Conservation (phyloP, 2,329 filamentous ascomycete species). For the Aspergillus piperis region DNA sequence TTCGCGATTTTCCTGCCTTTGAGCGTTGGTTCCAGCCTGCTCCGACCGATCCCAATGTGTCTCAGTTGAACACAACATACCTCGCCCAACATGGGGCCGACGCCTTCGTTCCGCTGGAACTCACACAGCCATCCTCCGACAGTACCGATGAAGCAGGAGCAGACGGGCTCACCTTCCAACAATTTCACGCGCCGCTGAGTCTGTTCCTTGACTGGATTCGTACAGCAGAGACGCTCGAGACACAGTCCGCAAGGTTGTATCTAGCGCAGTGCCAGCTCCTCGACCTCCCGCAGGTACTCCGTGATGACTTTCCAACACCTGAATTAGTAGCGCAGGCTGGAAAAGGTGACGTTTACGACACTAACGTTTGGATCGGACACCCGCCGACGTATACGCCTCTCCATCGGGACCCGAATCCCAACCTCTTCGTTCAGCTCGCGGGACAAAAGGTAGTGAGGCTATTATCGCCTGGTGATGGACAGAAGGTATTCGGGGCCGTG, state of each 20-base stretch:
- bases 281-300: slow-evolving; percentile 65
- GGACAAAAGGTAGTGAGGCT: slow-evolving; percentile 74
- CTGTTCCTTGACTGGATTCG: slow-evolving; percentile 63
- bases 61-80: slow-evolving; percentile 46
- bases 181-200: slow-evolving; percentile 54
- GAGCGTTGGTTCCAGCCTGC: slow-evolving; percentile 60
- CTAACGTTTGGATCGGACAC: slow-evolving; percentile 84
- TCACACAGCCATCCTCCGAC: slow-evolving; percentile 40
- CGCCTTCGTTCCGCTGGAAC: slow-evolving; percentile 61
- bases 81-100: slow-evolving; percentile 48
- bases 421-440: slow-evolving; percentile 82
- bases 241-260: slow-evolving; percentile 60
- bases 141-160: not conserved
- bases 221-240: slow-evolving; percentile 24
- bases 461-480: slow-evolving; percentile 65
- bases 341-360: slow-evolving; percentile 81
- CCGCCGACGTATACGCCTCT: slow-evolving; percentile 87
- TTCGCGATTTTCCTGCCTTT: slow-evolving; percentile 54
- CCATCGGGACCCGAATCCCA: slow-evolving; percentile 91
- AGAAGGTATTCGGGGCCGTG: slow-evolving; percentile 62
- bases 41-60: slow-evolving; percentile 35
- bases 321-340: slow-evolving; percentile 63
- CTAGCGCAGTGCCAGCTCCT: slow-evolving; percentile 78
- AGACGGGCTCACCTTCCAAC: slow-evolving; percentile 42
- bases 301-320: slow-evolving; percentile 68